A percentile compares a stretch with the other conserved stretches of the same genome.
Conservation (phyloP, 2,329 filamentous ascomycete genomes). For the Paraphoma chrysanthemicola region DNA sequence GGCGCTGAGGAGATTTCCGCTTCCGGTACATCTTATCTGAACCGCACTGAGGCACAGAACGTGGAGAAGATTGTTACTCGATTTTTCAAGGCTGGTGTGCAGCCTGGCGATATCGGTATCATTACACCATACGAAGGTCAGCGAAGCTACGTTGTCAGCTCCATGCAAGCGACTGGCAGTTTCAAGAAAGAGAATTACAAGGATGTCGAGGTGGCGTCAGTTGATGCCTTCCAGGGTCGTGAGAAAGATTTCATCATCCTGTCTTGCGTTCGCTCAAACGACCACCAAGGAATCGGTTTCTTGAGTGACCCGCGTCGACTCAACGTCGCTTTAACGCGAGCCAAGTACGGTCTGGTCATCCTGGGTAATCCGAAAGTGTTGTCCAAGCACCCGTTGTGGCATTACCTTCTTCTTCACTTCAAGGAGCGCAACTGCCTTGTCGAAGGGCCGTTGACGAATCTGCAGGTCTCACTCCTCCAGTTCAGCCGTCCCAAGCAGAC, state of each 20-base stretch:
- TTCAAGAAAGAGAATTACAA: slow-evolving; percentile 99
- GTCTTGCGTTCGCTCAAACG: slow-evolving; percentile 97
- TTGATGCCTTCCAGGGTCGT: slow-evolving; percentile 97
- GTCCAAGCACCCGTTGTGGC: slow-evolving; percentile 97
- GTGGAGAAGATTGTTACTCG: slow-evolving; percentile 98
- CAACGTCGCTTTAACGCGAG: slow-evolving; percentile 95
- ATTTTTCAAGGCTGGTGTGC: slow-evolving; percentile 99
- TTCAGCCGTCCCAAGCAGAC: slow-evolving; percentile 93
- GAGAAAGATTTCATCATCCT: slow-evolving; percentile 99
- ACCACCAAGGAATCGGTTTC: slow-evolving; percentile 99
- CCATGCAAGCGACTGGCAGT: slow-evolving; percentile 97
- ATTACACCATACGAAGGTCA: slow-evolving; percentile 99
- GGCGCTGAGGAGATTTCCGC: slow-evolving; percentile 98
- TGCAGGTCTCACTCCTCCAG: slow-evolving; percentile 94
- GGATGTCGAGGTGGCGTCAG: slow-evolving; percentile 96
- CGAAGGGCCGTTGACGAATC: slow-evolving; percentile 90
- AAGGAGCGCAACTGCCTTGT: slow-evolving; percentile 96
- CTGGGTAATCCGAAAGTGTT: slow-evolving; percentile 97
- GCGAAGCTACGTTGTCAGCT: slow-evolving; percentile 96
- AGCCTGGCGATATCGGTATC: slow-evolving; percentile 90
- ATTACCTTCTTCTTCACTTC: slow-evolving; percentile 92
- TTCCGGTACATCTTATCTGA: slow-evolving; percentile 96
- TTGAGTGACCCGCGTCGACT: slow-evolving; percentile 95
- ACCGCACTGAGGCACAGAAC: slow-evolving; percentile 94
- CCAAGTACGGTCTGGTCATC: slow-evolving; percentile 95